These are phyloP conservation scores for Barbatosphaeria neglecta DNA, from an alignment of 495 filamentous ascomycete species.

Conservation along the genomic window DNA sequence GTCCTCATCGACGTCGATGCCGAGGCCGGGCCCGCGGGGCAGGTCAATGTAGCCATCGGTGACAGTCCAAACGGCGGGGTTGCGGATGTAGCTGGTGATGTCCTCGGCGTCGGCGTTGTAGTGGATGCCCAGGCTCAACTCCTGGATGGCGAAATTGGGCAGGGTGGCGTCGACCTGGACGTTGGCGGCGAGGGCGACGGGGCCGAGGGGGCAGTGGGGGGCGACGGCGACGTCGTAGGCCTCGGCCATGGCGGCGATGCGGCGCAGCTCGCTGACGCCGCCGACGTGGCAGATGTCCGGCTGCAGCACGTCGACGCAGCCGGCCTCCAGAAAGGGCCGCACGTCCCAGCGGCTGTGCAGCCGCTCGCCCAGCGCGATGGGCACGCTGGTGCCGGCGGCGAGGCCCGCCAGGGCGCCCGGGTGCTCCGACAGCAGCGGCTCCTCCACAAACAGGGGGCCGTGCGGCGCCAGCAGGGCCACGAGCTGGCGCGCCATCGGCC, in stretches of 20 bases:
- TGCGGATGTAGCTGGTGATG: constrained; percentile 54
- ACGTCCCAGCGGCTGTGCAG: constrained; percentile 69
- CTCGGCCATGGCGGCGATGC: constrained; percentile 65
- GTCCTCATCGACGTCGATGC: constrained; percentile 66
- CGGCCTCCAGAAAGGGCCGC: constrained; percentile 58
- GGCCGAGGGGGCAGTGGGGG: constrained; percentile 68
- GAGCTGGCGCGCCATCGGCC: constrained; percentile 72
- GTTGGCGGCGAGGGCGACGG: constrained; percentile 63
- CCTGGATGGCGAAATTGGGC: constrained; percentile 68
- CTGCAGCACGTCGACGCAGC: constrained; percentile 61
- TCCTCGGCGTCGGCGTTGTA: constrained; percentile 61
- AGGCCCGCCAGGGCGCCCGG: constrained; percentile 57
- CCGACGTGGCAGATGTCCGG: constrained; percentile 69
- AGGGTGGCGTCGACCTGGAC: constrained; percentile 54
- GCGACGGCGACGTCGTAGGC: constrained; percentile 68
- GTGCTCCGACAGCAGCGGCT: constrained; percentile 64
- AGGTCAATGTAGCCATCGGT: constrained; percentile 56
- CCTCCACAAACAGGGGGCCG: constrained; percentile 68
- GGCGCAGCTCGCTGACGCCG: constrained; percentile 60
- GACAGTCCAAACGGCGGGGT: constrained; percentile 52
- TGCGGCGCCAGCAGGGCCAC: constrained; percentile 60
- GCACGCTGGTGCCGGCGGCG: constrained; percentile 46
- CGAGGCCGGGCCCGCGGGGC: constrained; percentile 51
- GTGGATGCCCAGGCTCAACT: constrained; percentile 73
- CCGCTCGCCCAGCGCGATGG: constrained; percentile 67